Evolutionary conservation across 768 basidiomycete species (phyloP), one percentile per base, ranked within the genome.

Genomic region (Lactarius pseudohatsudake): DNA sequence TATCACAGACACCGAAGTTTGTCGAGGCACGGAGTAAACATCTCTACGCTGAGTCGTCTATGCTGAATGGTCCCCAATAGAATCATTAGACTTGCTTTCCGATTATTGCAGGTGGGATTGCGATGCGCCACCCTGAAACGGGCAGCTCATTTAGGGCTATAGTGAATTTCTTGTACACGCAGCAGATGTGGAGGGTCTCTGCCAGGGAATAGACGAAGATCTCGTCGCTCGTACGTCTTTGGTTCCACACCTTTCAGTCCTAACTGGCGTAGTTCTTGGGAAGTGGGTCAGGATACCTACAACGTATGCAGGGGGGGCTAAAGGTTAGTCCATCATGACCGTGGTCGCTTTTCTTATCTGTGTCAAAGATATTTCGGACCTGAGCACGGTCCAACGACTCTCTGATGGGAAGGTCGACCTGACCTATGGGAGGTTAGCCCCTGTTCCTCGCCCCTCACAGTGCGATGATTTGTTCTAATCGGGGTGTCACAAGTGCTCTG

Each of bases 111-210:
- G 89, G 92, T 87, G 43, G 76, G 30, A 15, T 16, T 16, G 47
- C 22, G 32, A 13, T 54, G 54, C 56, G 30, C 65, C 20, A 28
- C 64, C n/a, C 41, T 63, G 54, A 34, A 26, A 45, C 55, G 57
- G 57, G 65, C 26, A 57, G 63, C 55, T 63, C 32, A 61, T 59
- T n/a, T 38, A 63, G 9, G 7, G 28, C 32, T 13, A 13, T 69
- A 95, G 95, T 70, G 97, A 98, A 75, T 92, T 99, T 70, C 79
- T 99, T 54, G 82, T 99, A 32, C 97, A 99, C 76, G 96, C 97
- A 0, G 97, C 97, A n/a, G 97, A 98, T 70, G 96, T 99, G 10
- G 97, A 99, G 76, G 97, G 97, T 0, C 79, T 98, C 28, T 98
- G 97, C 75, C 87, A 95, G 78, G 97, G 97, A 1, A 95, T 98